These are phyloP conservation scores for Xylaria hypoxylon DNA, from an alignment of 2,329 filamentous ascomycete genomes.

Conservation along the genomic window DNA sequence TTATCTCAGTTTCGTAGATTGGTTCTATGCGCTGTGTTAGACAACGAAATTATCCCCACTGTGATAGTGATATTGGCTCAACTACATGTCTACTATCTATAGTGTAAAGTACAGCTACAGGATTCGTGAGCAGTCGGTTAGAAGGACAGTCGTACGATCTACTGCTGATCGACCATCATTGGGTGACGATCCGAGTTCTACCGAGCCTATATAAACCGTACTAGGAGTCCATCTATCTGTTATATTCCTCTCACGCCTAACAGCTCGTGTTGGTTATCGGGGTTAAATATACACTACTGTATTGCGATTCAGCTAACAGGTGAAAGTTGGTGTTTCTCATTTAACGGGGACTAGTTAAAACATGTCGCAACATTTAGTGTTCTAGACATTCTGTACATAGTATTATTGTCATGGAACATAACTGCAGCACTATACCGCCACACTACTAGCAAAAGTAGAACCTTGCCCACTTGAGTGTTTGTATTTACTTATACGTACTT, in stretches of 20 bases:
- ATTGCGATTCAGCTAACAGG: too few species aligned
- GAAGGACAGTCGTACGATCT: slow-evolving; percentile 22
- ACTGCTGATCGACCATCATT: slow-evolving; percentile 11
- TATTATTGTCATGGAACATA: too few species aligned
- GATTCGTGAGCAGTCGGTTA: background rate
- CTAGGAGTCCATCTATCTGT: background rate
- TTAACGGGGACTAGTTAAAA: too few species aligned
- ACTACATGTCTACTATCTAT: too few species aligned
- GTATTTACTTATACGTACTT: too few species aligned
- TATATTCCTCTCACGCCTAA: background rate
- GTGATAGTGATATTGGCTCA: too few species aligned
- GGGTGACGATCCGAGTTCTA: slow-evolving; percentile 10
- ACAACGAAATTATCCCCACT: background rate
- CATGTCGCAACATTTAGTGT: too few species aligned
- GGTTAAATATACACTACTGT: background rate
- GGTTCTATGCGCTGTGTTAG: background rate
- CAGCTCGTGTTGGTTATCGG: background rate
- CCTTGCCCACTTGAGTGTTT: too few species aligned
- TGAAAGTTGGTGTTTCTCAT: too few species aligned
- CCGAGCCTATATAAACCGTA: slow-evolving; percentile 1
- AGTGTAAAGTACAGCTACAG: too few species aligned
- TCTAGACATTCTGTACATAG: too few species aligned
- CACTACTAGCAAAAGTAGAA: background rate
- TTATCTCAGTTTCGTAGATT: slow-evolving; percentile 1
- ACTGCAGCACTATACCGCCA: too few species aligned